Percentiles rank a stretch among this genome's conserved stretches.
Conservation (phyloP, 805 yeast genomes). For the Candida ortonii region DNA sequence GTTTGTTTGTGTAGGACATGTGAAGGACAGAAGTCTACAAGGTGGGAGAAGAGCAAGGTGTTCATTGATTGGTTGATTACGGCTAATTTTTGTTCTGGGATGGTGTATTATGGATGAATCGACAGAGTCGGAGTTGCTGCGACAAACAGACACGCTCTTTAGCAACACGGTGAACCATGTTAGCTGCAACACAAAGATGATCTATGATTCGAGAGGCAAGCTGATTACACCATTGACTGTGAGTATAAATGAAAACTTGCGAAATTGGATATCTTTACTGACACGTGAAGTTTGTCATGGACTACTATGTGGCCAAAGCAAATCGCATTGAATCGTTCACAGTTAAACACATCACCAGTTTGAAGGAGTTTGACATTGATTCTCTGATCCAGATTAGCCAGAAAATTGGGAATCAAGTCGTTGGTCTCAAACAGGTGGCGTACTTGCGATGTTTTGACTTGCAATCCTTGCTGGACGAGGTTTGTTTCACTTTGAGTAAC, state of each 20-base stretch:
- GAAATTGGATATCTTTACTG: slow-evolving; percentile 18
- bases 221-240: slow-evolving; percentile 16
- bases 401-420: neutral
- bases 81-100: neutral
- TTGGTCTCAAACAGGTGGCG: slow-evolving; percentile 7
- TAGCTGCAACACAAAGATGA: slow-evolving; percentile 3
- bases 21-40: too few species aligned
- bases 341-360: slow-evolving; percentile 18
- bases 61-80: too few species aligned
- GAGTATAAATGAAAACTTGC: slow-evolving; percentile 4
- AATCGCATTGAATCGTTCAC: slow-evolving; percentile 1
- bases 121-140: too few species aligned
- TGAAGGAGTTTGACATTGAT: slow-evolving; percentile 14
- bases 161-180: slow-evolving; percentile 12
- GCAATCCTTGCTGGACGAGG: slow-evolving; percentile 11
- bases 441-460: slow-evolving; percentile 18
- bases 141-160: slow-evolving; percentile 4
- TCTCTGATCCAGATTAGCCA: slow-evolving; percentile 4
- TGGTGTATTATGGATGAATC: too few species aligned
- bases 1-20: too few species aligned
- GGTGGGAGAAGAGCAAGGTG: too few species aligned
- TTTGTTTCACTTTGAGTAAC: slow-evolving; percentile 2
- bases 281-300: slow-evolving; percentile 17
- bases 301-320: slow-evolving; percentile 16
- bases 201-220: slow-evolving; percentile 5